phyloP scores from a whole-genome alignment of 805 yeast species.

The Kluyveromyces starmeri region DNA sequence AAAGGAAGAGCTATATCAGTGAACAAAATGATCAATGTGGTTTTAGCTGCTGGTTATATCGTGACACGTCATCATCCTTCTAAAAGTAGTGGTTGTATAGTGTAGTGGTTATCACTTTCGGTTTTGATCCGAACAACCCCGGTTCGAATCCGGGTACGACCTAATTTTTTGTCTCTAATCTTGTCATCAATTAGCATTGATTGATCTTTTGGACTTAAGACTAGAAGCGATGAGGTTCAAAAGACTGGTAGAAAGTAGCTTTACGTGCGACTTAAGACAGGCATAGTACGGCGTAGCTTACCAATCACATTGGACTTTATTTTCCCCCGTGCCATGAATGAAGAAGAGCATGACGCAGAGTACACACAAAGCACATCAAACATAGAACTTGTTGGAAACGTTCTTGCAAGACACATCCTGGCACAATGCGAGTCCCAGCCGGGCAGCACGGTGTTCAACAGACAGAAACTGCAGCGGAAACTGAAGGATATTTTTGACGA shows the following conservation, averaged over 20 bases:
- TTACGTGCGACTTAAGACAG: too few species aligned
- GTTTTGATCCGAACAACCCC: conserved; percentile 65
- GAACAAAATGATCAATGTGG: too few species aligned
- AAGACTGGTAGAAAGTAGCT: too few species aligned
- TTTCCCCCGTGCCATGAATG: too few species aligned
- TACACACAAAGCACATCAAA: background rate
- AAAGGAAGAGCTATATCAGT: too few species aligned
- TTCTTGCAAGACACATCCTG: conserved; percentile 17
- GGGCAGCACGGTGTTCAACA: conserved; percentile 15
- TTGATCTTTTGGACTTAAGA: too few species aligned
- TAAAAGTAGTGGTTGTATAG: conserved; percentile 38
- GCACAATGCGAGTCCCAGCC: conserved; percentile 18
- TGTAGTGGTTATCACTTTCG: conserved; percentile 55
- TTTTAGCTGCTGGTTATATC: too few species aligned
- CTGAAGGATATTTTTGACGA: conserved; percentile 14
- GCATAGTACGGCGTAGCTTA: too few species aligned
- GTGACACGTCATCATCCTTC: too few species aligned
- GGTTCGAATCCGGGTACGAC: conserved; percentile 85
- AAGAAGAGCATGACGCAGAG: background rate
- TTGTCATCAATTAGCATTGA: too few species aligned
- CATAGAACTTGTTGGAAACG: background rate
- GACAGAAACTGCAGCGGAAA: conserved; percentile 13
- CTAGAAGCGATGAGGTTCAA: too few species aligned
- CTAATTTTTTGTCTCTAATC: conserved; percentile 32
- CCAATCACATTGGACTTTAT: too few species aligned